Percentiles rank a stretch among this genome's conserved stretches.
phyloP scores from a whole-genome alignment of 768 basidiomycete genomes.

The Hydnomerulius pinastri region DNA sequence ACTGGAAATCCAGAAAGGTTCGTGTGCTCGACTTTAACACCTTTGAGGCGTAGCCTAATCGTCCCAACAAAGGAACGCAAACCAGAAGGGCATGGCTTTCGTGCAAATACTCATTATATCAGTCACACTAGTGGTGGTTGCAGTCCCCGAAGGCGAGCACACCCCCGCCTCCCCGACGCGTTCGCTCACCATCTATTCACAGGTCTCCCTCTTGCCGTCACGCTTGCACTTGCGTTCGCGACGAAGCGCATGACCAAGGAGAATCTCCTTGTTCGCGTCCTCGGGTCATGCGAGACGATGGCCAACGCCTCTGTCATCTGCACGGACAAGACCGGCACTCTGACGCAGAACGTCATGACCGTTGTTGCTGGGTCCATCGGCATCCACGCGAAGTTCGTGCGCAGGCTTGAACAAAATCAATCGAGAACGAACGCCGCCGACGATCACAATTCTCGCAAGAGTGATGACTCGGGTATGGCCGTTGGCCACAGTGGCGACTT shows the following conservation, averaged over 20 bases:
- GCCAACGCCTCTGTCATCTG: conserved; percentile 95
- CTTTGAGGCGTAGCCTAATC: conserved; percentile 11
- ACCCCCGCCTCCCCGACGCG: neutral
- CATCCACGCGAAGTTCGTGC: conserved; percentile 92
- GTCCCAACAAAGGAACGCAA: conserved; percentile 52
- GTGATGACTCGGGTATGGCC: conserved; percentile 28
- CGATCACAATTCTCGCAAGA: conserved; percentile 33
- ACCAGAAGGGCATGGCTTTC: conserved; percentile 85
- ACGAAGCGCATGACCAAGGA: conserved; percentile 98
- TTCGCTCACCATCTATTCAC: conserved; percentile 6
- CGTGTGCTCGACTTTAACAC: conserved; percentile 7
- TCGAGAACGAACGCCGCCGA: conserved; percentile 72
- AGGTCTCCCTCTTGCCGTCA: conserved; percentile 95
- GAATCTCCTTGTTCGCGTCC: conserved; percentile 92
- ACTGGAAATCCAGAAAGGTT: conserved; percentile 58
- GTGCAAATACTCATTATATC: conserved; percentile 93
- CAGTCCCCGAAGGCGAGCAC: conserved; percentile 74
- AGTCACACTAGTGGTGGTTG: conserved; percentile 88
- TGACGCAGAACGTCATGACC: conserved; percentile 94
- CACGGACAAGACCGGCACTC: conserved; percentile 95
- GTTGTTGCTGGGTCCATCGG: conserved; percentile 96
- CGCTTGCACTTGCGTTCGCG: conserved; percentile 93
- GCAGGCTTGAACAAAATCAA: conserved; percentile 69
- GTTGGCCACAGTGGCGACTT: conserved; percentile 68
- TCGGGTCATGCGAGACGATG: conserved; percentile 98